Evolutionary conservation across 371 early-diverging fungal species (phyloP).

Genomic region (Coemansia sp.): DNA sequence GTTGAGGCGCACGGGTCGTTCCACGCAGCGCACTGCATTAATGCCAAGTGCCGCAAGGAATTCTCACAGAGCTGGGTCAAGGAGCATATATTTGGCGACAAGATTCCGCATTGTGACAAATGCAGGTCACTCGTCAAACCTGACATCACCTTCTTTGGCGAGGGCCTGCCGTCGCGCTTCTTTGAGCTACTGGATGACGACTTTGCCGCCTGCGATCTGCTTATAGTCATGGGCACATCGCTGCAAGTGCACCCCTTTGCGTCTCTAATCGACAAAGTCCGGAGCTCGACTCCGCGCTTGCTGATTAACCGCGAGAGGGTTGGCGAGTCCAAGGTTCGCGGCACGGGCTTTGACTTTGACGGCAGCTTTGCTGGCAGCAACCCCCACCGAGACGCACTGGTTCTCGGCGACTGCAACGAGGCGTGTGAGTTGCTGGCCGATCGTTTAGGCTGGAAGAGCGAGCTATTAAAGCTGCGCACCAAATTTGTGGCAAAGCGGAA

Average conservation of each 20-base stretch:
- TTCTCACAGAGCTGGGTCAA: slow-evolving; percentile 53
- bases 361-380: slow-evolving; percentile 54
- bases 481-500: slow-evolving; percentile 8
- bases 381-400: slow-evolving; percentile 70
- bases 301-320: slow-evolving; percentile 85
- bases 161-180: slow-evolving; percentile 79
- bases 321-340: slow-evolving; percentile 55
- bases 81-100: slow-evolving; percentile 54
- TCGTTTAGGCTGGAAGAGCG: slow-evolving; percentile 63
- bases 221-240: slow-evolving; percentile 92
- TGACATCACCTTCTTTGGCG: slow-evolving; percentile 95
- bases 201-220: slow-evolving; percentile 72
- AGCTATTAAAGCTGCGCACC: slow-evolving; percentile 38
- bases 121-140: slow-evolving; percentile 85
- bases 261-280: slow-evolving; percentile 67
- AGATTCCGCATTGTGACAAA: slow-evolving; percentile 65
- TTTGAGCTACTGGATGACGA: slow-evolving; percentile 62
- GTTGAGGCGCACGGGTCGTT: slow-evolving; percentile 97
- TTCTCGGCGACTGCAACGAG: slow-evolving; percentile 79
- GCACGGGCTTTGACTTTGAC: slow-evolving; percentile 80
- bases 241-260: slow-evolving; percentile 89
- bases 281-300: slow-evolving; percentile 69
- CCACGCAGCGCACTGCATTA: slow-evolving; percentile 75
- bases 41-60: slow-evolving; percentile 51
- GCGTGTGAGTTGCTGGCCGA: slow-evolving; percentile 62